These are phyloP conservation scores for Marvania coccoides DNA, from an alignment of 139 green algal species.

Conservation along the genomic window DNA sequence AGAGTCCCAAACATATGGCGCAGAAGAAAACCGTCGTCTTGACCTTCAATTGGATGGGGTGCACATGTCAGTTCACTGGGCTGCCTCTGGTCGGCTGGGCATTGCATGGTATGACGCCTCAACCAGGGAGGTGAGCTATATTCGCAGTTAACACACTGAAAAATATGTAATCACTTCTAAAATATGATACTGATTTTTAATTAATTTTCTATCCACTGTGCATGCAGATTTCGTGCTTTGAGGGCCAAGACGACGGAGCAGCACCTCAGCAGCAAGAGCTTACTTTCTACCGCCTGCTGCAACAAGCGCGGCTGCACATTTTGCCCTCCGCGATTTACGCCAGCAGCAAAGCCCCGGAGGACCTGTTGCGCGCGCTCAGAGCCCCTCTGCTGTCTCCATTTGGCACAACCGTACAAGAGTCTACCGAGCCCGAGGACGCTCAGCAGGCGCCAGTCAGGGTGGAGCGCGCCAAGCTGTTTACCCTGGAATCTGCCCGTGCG, in stretches of 20 bases:
- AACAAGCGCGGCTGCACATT: conserved; percentile 52
- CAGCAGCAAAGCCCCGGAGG: conserved; percentile 32
- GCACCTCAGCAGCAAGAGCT: conserved; percentile 34
- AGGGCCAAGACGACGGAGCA: conserved; percentile 17
- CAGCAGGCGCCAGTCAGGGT: conserved; percentile 11
- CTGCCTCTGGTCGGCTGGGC: neutral
- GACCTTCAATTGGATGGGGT: too few species aligned
- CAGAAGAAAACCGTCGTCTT: too few species aligned
- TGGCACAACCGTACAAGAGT: neutral
- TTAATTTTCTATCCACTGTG: neutral
- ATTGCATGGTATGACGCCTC: conserved; percentile 7
- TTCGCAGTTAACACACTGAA: neutral
- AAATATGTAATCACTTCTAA: neutral
- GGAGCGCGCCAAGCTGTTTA: conserved; percentile 26
- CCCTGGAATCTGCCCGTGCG: neutral
- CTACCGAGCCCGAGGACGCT: neutral
- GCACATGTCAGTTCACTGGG: conserved; percentile 1
- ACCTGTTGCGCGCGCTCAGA: conserved; percentile 26
- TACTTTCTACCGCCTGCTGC: conserved; percentile 17
- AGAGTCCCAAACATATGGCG: too few species aligned
- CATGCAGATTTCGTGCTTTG: conserved; percentile 21
- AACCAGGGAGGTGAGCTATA: neutral
- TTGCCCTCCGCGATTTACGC: conserved; percentile 40
- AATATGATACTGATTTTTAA: too few species aligned
- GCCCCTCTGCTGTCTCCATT: neutral